Evolutionary conservation across 164 flowering plant genomes (phyloP), one percentile per base, ranked within the genome.

Genomic region (Houttuynia cordata): DNA sequence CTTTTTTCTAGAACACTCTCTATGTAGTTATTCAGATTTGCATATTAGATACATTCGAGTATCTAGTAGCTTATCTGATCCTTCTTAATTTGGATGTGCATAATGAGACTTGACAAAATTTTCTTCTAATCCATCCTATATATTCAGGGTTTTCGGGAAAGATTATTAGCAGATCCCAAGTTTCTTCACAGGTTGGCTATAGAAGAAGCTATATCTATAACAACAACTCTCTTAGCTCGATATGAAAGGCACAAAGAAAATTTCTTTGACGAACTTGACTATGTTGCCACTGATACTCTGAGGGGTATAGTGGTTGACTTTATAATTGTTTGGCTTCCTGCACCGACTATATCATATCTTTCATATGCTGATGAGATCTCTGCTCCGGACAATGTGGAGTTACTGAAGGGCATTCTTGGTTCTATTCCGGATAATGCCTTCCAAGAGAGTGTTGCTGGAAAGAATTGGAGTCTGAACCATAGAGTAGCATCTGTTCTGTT

Each of bases 341-440:
- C 98, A 51, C 98, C 98, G 59, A 93, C 97, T 37, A 23, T 93
- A 34, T 86, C 98, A 24, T 93, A 89, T 72, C 78, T 92, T 66
- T 78, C 95, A n/a, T 75, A 58, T 73, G 82, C 79, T 59, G 80
- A 80, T 73, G 83, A 75, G 42, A 53, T 65, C 23, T 66, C 64
- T 64, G 67, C 53, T 24, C 73, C 93, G 53, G 86, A 79, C 54
- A 75, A 80, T 62, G 58, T 84, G 30, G 82, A 80, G 67, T 77
- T 81, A 53, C 57, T 89, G 34, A 79, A 71, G 71, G 91, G 88
- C 58, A 81, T 89, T 25, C 78, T 92, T 55, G 96, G 96, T 19
- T 92, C 96, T 60, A 83, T 92, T 61, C 98, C 98, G n/a, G 98
- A 92, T 70, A 92, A 92, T 76, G 98, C 98, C 15, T 92, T 92